Conservation (phyloP, 371 early-diverging fungal species). For the Thermomucor indicae-seudaticae region DNA sequence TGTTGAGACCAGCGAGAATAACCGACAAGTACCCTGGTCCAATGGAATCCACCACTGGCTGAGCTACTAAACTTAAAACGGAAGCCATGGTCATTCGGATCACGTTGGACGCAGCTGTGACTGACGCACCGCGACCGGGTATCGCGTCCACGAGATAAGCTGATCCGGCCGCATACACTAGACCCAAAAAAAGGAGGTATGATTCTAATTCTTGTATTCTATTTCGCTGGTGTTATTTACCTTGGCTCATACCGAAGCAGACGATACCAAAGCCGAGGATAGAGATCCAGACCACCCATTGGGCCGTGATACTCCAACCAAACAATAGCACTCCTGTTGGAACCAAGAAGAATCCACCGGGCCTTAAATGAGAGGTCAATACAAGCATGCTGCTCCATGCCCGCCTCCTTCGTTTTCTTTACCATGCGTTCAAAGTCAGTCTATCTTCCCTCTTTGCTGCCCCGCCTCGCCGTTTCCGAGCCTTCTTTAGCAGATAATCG, state of each 20-base stretch:
- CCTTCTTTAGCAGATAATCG: slow-evolving; percentile 24
- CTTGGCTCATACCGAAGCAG: slow-evolving; percentile 59
- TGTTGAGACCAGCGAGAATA: slow-evolving; percentile 26
- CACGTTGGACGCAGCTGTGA: slow-evolving; percentile 49
- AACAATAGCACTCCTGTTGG: slow-evolving; percentile 51
- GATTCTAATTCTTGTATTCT: not conserved
- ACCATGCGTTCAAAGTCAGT: slow-evolving; percentile 39
- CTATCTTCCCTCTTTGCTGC: slow-evolving; percentile 31
- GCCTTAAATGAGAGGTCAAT: slow-evolving; percentile 39
- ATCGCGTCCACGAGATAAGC: slow-evolving; percentile 51
- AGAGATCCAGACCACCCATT: slow-evolving; percentile 37
- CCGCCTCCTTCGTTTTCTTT: too few relatives aligned
- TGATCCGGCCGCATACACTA: slow-evolving; percentile 41
- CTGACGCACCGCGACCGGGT: slow-evolving; percentile 50
- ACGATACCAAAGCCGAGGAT: slow-evolving; percentile 50
- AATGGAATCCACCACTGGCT: slow-evolving; percentile 18
- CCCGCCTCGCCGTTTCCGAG: slow-evolving; percentile 25
- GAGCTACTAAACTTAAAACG: slow-evolving; percentile 30
- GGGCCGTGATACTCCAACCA: slow-evolving; percentile 47
- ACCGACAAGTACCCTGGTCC: slow-evolving; percentile 33
- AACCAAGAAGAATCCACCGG: slow-evolving; percentile 46
- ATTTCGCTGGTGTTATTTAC: slow-evolving; percentile 9
- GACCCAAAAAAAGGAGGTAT: not conserved
- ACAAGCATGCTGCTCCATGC: too few relatives aligned
- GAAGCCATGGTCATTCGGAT: slow-evolving; percentile 47